Conservation (phyloP, 2,329 filamentous ascomycete genomes). For the Verticillium klebahnii region DNA sequence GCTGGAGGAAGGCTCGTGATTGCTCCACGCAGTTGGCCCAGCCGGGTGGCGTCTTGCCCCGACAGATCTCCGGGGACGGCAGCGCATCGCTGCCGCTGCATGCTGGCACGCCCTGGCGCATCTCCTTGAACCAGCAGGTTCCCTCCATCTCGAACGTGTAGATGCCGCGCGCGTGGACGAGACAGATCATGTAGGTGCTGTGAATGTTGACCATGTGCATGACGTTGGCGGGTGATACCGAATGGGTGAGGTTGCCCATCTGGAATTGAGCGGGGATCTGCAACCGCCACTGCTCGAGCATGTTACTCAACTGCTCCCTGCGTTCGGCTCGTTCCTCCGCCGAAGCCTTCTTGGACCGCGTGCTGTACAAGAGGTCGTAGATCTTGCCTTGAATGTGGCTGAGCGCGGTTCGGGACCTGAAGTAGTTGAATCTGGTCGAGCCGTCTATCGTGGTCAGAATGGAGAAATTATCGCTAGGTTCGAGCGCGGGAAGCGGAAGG, state of each 20-base stretch:
- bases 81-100: conserved; percentile 16
- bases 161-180: conserved; percentile 32
- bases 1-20: conserved; percentile 26
- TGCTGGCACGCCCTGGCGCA: conserved; percentile 21
- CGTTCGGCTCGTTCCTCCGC: conserved; percentile 23
- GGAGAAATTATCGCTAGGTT: conserved; percentile 19
- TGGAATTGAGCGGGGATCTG: conserved; percentile 27
- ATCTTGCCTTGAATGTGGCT: conserved; percentile 35
- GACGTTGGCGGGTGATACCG: conserved; percentile 21
- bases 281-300: conserved; percentile 31
- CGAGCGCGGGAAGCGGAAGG: conserved; percentile 26
- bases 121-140: conserved; percentile 29
- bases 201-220: conserved; percentile 31
- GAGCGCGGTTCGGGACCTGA: conserved; percentile 33
- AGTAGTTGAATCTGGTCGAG: conserved; percentile 27
- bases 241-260: conserved; percentile 25
- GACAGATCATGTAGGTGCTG: conserved; percentile 28
- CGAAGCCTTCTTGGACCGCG: conserved; percentile 14
- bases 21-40: conserved; percentile 28
- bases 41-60: conserved; percentile 15
- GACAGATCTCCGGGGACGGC: background rate
- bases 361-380: conserved; percentile 30
- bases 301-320: conserved; percentile 19
- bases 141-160: conserved; percentile 20
- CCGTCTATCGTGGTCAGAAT: conserved; percentile 29